A percentile compares a stretch with the other conserved stretches of the same genome.
Evolutionary conservation across 768 basidiomycete genomes (phyloP).

Genomic region (Russula sp.): DNA sequence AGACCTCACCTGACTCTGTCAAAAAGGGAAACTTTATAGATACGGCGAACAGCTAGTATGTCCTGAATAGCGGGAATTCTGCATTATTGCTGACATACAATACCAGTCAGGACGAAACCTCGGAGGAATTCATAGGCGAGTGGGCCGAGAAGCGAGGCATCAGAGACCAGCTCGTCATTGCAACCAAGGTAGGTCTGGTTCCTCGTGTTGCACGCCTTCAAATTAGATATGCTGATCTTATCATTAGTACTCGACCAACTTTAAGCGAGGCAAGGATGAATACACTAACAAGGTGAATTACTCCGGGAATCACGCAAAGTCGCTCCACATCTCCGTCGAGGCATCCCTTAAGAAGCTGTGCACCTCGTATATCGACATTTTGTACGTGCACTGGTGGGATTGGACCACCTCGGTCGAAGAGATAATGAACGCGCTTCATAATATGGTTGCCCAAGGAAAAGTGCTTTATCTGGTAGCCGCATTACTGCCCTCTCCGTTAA

Average conservation of each 20-base stretch:
- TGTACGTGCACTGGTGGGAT: conserved; percentile 57
- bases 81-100: neutral
- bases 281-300: conserved; percentile 41
- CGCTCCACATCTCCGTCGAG: conserved; percentile 37
- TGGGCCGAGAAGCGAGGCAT: conserved; percentile 41
- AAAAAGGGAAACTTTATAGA: conserved; percentile 36
- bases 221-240: neutral
- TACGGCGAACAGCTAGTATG: conserved; percentile 41
- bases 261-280: conserved; percentile 26
- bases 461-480: conserved; percentile 41
- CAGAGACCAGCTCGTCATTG: conserved; percentile 41
- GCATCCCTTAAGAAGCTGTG: conserved; percentile 49
- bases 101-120: conserved; percentile 32
- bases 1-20: neutral
- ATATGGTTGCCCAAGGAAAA: conserved; percentile 43
- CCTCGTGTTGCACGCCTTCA: neutral
- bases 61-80: neutral
- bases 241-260: conserved; percentile 34
- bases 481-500: too few species aligned
- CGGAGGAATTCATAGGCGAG: conserved; percentile 43
- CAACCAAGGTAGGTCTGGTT: conserved; percentile 30
- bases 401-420: conserved; percentile 39
- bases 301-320: conserved; percentile 43
- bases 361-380: conserved; percentile 56
- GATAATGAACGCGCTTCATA: conserved; percentile 37